Conservation (phyloP, 2,329 filamentous ascomycete genomes). For the Ampelomyces quisqualis region DNA sequence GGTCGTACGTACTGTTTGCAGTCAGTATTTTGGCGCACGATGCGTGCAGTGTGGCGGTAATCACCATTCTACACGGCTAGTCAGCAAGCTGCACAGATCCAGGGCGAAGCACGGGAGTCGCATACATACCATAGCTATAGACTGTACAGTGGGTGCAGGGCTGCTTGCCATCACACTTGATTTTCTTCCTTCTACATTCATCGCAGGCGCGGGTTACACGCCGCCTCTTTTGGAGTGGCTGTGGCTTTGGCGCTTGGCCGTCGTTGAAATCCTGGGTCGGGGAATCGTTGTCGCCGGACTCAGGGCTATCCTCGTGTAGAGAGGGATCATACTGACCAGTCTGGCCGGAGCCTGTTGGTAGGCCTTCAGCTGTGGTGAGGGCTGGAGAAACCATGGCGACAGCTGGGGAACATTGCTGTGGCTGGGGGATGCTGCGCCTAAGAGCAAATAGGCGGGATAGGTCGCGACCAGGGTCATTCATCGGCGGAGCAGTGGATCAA, state of each 20-base stretch:
- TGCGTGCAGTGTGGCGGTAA: not conserved
- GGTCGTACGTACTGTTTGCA: conserved; percentile 70
- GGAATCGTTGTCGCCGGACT: conserved; percentile 35
- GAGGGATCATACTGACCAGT: conserved; percentile 28
- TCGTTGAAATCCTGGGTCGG: conserved; percentile 37
- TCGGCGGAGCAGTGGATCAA: conserved; percentile 33
- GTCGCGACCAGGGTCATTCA: conserved; percentile 25
- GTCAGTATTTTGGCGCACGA: conserved; percentile 3
- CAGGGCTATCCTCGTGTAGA: conserved; percentile 34
- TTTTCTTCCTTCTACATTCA: conserved; percentile 52
- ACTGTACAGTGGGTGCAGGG: conserved; percentile 87
- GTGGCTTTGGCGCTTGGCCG: conserved; percentile 38
- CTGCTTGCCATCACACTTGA: conserved; percentile 58
- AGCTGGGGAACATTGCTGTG: conserved; percentile 33
- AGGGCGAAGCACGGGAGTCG: not conserved
- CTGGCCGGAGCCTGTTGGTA: conserved; percentile 31
- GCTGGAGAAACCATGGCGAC: conserved; percentile 41
- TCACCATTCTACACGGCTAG: conserved; percentile 74
- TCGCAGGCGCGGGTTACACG: conserved; percentile 49
- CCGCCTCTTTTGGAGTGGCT: conserved; percentile 45
- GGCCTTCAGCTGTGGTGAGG: conserved; percentile 35
- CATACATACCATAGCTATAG: conserved; percentile 82
- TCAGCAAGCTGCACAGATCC: not conserved
- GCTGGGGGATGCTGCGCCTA: conserved; percentile 36
- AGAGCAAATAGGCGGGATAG: conserved; percentile 33